phyloP scores from a whole-genome alignment of 2,329 filamentous ascomycete genomes.

The Fusarium pseudocircinatum region DNA sequence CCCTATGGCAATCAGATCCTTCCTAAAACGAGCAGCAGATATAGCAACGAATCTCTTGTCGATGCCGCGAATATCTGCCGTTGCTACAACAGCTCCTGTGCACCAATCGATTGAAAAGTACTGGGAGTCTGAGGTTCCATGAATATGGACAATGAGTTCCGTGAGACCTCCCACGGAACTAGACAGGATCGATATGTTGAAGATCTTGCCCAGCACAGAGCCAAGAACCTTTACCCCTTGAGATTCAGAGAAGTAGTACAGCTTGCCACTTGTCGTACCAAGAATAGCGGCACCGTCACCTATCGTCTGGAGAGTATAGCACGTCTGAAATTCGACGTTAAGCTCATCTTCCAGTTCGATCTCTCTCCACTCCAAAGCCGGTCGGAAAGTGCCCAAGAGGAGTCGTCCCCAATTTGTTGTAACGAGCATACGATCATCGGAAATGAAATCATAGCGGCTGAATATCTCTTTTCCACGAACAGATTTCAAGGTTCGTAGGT shows the following conservation, averaged over 20 bases:
- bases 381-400: constrained; percentile 55
- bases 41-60: constrained; percentile 62
- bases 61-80: constrained; percentile 49
- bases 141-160: constrained; percentile 57
- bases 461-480: constrained; percentile 57
- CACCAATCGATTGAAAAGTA: constrained; percentile 53
- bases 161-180: constrained; percentile 13
- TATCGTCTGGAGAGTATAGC: constrained; percentile 58
- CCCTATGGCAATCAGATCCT: constrained; percentile 60
- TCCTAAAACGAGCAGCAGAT: constrained; percentile 54
- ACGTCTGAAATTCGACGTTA: constrained; percentile 54
- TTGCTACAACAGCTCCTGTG: constrained; percentile 43
- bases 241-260: constrained; percentile 56
- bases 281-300: constrained; percentile 54
- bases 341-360: constrained; percentile 49
- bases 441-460: constrained; percentile 71
- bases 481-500: constrained; percentile 5
- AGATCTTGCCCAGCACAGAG: constrained; percentile 58
- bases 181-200: constrained; percentile 58
- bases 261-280: constrained; percentile 58
- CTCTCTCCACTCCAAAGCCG: constrained; percentile 54
- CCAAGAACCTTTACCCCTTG: constrained; percentile 48
- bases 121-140: constrained; percentile 56
- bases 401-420: constrained; percentile 70
- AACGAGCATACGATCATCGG: constrained; percentile 61